Conservation (phyloP, 176 grass and related monocot genomes). For the Avena sativa region DNA sequence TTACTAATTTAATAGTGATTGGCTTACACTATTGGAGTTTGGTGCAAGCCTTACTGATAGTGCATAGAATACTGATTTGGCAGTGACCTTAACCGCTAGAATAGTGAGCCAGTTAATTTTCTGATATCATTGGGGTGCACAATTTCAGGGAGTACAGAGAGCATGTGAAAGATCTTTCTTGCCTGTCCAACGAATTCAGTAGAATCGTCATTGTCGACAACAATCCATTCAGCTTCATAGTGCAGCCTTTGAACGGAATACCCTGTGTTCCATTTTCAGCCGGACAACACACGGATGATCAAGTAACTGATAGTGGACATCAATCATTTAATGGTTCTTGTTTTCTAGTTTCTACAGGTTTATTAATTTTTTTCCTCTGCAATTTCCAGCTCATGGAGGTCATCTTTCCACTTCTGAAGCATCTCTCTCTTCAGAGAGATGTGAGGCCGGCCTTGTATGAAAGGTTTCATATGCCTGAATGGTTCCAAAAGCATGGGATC, state of each 20-base stretch:
- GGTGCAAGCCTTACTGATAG: background rate
- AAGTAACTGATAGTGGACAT: conserved; percentile 59
- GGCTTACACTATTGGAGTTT: background rate
- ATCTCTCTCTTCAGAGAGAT: conserved; percentile 81
- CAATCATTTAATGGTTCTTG: conserved; percentile 4
- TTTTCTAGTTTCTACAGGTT: background rate
- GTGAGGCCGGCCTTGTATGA: conserved; percentile 83
- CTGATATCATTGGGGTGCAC: conserved; percentile 30
- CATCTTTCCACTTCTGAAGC: conserved; percentile 90
- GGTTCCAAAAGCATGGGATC: conserved; percentile 94
- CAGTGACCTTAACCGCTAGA: background rate
- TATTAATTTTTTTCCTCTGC: conserved; percentile 43
- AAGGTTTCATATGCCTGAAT: conserved; percentile 99
- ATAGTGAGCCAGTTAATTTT: background rate
- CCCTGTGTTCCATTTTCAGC: conserved; percentile 98
- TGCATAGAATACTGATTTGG: background rate
- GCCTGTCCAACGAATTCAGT: conserved; percentile 75
- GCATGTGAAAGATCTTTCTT: conserved; percentile 99
- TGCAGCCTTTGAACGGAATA: conserved; percentile 97
- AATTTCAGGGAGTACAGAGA: conserved; percentile 89
- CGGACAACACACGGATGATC: conserved; percentile 74
- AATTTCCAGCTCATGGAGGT: conserved; percentile 89
- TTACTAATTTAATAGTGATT: background rate
- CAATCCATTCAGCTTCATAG: conserved; percentile 96
- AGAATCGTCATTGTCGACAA: conserved; percentile 91